Base-by-base conservation (phyloP, 495 filamentous ascomycete genomes). In the Hypoxylon lenormandii region DNA sequence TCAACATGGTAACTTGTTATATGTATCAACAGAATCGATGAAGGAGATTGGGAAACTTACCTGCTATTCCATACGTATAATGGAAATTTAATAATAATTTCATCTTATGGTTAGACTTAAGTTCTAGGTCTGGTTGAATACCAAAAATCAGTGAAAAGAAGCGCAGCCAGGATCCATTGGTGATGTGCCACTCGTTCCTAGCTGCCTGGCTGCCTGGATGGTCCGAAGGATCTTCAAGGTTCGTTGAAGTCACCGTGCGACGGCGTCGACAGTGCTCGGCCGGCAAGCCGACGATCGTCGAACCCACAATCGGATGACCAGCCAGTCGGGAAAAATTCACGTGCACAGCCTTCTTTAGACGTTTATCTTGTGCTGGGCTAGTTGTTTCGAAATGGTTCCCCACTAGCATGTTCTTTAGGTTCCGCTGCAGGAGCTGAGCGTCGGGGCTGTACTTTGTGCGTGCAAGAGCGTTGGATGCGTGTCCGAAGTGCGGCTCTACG, bases 261-360 rank as follows among this genome's bases (percentile, higher is more conserved):
- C 30, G 30, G 30, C 30, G 30, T 45, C n/a, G 21, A 19, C 16
- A 45, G 10, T 13, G 1, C 38, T 42, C 38, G 12, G 38, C 16
- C 42, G 16, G 42, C 42, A 45, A 21, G 4, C 42, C 42, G 42
- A 19, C 6, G 42, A 26, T 59, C 37, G 6, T 37, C 48, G 23
- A 59, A 36, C 21, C 48, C 37, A 42, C 40, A 13, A n/a, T 22
- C 13, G 52, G 15, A 37, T 18, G 47, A 51, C 54, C 48, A 66
- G 40, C 48, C 54, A 60, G 36, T 60, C 47, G 63, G 54, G 40
- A 42, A 45, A 18, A 48, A 60, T 48, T 60, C 40, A 46, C 40
- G 54, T 66, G 54, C 45, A 40, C 40, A 18, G 13, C 18, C 21
- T 33, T 4, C 12, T 37, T 5, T 26, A 13, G 16, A 47, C 28